Evolutionary conservation across 768 basidiomycete genomes (phyloP), one percentile per base, ranked within the genome.

Genomic region (Calocera cornea): DNA sequence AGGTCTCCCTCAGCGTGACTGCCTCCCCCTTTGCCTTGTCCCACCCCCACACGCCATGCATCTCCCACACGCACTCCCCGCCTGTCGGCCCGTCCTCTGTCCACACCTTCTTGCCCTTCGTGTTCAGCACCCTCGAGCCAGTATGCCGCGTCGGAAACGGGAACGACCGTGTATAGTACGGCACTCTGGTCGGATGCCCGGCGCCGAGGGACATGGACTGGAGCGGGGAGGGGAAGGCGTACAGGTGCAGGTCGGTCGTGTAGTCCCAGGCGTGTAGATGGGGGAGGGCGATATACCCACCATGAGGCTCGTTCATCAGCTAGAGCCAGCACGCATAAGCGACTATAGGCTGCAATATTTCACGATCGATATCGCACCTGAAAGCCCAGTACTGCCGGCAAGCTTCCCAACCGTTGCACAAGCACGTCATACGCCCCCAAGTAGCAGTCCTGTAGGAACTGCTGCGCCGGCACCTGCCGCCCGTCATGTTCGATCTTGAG

Each of bases 291-390:
- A 95, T 86, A 75, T 95, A 98, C 44, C 95, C 97, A 72, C 87
- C 82, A 77, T 99, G 94, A 0, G 94, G 94, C 76, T 97, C 94
- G 71, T 97, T 97, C 83, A 95, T 87, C 75, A 93, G 84, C 92
- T 95, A 70, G 24, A 33, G 31, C 29, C 5, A 34, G 31, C 22
- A 31, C 11, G 27, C 7, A 60, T 27, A 5, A 33, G 24, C 31
- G 31, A n/a, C n/a, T n/a, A n/a, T n/a, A 33, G 14, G 3, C 22
- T 60, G 27, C 31, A 10, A 27, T 2, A 19, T 10, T 7, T 2
- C 27, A 31, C 14, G 31, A 31, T 69, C 10, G 29, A 12, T 12
- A n/a, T 69, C 78, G 60, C 71, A 93, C 94, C 83, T 97, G 90
- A 67, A 95, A 94, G 0, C 95, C 95, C 24, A 95, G 72, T 0